Conservation (phyloP, 192 early-diverging fungal species). For the Linnemannia schmuckeri region DNA sequence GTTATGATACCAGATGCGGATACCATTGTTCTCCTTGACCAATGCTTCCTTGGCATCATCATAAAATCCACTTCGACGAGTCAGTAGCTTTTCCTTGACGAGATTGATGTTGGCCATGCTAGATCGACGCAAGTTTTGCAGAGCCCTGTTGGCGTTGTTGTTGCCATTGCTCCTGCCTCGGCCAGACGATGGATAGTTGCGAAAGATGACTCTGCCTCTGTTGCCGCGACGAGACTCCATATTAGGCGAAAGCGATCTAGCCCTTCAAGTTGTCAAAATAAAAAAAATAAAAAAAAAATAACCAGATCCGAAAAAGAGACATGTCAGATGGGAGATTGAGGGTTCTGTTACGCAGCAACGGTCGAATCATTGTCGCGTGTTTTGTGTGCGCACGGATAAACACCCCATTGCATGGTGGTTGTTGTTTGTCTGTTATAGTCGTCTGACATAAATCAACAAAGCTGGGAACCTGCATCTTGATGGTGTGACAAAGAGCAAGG, state of each 20-base stretch:
- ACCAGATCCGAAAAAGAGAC: background rate
- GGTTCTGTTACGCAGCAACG: background rate
- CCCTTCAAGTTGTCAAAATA: constrained; percentile 11
- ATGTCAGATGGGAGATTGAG: background rate
- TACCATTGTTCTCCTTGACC: constrained; percentile 66
- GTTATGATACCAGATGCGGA: constrained; percentile 71
- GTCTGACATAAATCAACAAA: background rate
- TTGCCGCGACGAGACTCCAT: constrained; percentile 35
- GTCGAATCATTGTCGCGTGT: background rate
- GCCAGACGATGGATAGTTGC: constrained; percentile 10
- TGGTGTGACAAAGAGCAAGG: background rate
- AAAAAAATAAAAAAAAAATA: background rate
- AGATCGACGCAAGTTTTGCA: constrained; percentile 33
- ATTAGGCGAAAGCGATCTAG: constrained; percentile 45
- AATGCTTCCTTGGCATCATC: constrained; percentile 64
- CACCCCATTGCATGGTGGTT: background rate
- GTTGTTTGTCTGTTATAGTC: background rate
- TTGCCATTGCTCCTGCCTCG: background rate
- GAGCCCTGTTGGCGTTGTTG: constrained; percentile 12
- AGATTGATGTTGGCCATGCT: constrained; percentile 53
- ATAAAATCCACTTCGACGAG: constrained; percentile 56
- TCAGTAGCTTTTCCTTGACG: constrained; percentile 36
- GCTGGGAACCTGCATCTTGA: background rate
- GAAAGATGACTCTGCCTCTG: constrained; percentile 29
- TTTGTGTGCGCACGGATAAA: background rate